A percentile compares a stretch with the other conserved stretches of the same genome.
phyloP scores from a whole-genome alignment of 139 green algal genomes.

The Desmodesmus armatus region DNA sequence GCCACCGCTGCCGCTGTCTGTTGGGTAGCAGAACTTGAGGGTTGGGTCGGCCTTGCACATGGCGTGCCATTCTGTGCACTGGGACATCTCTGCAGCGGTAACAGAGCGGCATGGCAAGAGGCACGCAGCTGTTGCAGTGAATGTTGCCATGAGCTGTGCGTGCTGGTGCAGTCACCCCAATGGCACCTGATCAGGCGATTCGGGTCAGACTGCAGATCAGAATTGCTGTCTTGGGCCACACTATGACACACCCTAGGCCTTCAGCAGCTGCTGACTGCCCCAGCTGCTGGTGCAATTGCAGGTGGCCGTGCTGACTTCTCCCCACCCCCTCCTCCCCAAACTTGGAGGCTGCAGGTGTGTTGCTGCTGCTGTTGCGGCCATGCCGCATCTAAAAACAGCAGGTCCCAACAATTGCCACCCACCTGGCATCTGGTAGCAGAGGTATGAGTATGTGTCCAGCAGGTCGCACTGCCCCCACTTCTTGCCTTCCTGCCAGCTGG shows the following conservation, averaged over 20 bases:
- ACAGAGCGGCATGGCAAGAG: too few relatives aligned
- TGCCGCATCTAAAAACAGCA: too few relatives aligned
- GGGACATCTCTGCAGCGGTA: slow-evolving; percentile 43
- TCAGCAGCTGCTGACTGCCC: background rate
- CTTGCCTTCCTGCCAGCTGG: slow-evolving; percentile 23
- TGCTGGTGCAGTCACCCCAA: too few relatives aligned
- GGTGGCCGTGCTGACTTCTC: too few relatives aligned
- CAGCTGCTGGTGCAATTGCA: too few relatives aligned
- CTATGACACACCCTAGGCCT: background rate
- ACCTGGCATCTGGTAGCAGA: slow-evolving; percentile 49
- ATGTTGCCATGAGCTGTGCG: too few relatives aligned
- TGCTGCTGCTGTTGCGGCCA: too few relatives aligned
- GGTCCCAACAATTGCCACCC: background rate
- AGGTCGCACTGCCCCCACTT: slow-evolving; percentile 42
- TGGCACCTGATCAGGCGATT: too few relatives aligned
- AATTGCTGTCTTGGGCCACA: background rate
- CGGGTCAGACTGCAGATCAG: too few relatives aligned
- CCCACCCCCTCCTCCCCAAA: too few relatives aligned
- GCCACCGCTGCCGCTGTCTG: background rate
- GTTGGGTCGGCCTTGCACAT: slow-evolving; percentile 37
- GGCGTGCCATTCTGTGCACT: slow-evolving; percentile 32
- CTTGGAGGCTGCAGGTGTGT: too few relatives aligned
- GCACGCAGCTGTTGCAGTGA: background rate
- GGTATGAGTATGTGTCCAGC: slow-evolving; percentile 23
- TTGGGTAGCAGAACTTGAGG: slow-evolving; percentile 10